Conservation (phyloP, 306 rosid genomes). For the Fagus sylvatica region DNA sequence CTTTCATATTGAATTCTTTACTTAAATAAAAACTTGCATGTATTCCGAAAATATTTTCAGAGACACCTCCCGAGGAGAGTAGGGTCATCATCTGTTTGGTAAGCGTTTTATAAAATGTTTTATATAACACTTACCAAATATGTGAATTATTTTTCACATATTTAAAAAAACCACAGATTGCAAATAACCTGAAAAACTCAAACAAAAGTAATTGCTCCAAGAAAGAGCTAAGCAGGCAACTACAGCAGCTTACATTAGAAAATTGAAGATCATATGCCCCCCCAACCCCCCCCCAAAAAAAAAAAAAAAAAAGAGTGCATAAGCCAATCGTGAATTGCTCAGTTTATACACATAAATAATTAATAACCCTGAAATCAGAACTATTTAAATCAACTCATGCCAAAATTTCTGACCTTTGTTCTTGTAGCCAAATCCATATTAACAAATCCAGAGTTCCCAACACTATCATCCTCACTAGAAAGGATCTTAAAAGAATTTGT, state of each 20-base stretch:
- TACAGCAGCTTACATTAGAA: background rate
- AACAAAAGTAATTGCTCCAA: background rate
- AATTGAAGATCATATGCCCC: background rate
- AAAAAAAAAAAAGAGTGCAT: background rate
- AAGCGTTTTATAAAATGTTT: too few relatives aligned
- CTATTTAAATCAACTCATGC: conserved; percentile 25
- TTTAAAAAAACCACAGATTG: background rate
- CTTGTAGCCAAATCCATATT: conserved; percentile 33
- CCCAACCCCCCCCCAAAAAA: background rate
- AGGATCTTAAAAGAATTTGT: conserved; percentile 68
- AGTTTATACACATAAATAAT: background rate
- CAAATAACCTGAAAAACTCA: background rate
- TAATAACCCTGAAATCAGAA: conserved; percentile 4
- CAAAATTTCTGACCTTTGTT: conserved; percentile 59
- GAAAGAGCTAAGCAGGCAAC: background rate
- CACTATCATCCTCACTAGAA: conserved; percentile 47
- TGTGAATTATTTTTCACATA: background rate
- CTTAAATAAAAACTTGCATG: background rate
- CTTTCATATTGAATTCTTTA: background rate
- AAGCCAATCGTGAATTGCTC: background rate
- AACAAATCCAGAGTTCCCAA: conserved; percentile 37
- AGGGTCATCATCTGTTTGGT: too few relatives aligned
- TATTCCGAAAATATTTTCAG: background rate
- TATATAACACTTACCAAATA: too few relatives aligned
- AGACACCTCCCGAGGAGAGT: too few relatives aligned